Conservation (phyloP, 75 land plant genomes). For the Selaginella tamariscina region DNA sequence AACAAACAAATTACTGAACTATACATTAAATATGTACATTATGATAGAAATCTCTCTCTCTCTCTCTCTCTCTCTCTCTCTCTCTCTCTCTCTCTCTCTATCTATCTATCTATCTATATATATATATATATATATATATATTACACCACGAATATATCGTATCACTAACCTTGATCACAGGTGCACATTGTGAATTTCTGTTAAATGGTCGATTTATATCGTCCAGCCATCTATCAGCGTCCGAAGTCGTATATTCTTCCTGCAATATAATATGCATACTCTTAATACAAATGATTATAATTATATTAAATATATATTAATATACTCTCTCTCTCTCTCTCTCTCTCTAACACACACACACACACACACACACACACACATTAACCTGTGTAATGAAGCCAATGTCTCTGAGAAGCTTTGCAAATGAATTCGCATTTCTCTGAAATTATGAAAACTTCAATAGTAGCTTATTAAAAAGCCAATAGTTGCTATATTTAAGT, state of each 20-base stretch:
- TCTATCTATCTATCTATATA: too few species aligned
- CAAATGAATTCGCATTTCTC: constrained; percentile 89
- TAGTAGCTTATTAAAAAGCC: neutral
- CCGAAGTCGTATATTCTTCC: neutral
- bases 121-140: too few species aligned
- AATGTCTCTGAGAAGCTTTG: constrained; percentile 66
- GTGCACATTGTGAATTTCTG: constrained; percentile 40
- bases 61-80: too few species aligned
- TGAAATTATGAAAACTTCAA: constrained; percentile 16
- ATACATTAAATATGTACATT: too few species aligned
- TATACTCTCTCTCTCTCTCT: too few species aligned
- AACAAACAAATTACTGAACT: neutral
- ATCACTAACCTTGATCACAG: constrained; percentile 47
- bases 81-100: too few species aligned
- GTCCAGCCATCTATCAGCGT: constrained; percentile 48
- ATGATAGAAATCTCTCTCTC: too few species aligned
- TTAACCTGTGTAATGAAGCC: constrained; percentile 35
- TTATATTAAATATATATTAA: neutral
- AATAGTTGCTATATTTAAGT: too few species aligned
- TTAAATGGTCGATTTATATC: constrained; percentile 61
- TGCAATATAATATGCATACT: too few species aligned
- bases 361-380: too few species aligned
- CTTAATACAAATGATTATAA: neutral
- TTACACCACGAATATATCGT: neutral
- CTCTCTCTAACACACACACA: too few species aligned